Evolutionary conservation across 805 yeast species (phyloP).

Genomic region (Candida namnaoensis): DNA sequence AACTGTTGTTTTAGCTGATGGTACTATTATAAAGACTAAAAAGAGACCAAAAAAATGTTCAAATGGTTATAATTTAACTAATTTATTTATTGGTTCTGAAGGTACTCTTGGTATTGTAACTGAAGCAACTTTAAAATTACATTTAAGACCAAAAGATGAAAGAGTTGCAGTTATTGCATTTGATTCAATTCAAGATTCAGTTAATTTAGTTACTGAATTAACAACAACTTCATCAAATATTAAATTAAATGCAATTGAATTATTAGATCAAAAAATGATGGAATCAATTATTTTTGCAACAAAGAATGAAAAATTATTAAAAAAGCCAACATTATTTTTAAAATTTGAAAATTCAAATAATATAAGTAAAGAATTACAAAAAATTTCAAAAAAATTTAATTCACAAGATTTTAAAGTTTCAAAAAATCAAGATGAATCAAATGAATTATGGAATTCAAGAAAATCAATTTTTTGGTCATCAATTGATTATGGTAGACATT

Average conservation of each 20-base stretch:
- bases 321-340: constrained; percentile 51
- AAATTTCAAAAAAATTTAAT: constrained; percentile 40
- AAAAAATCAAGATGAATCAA: constrained; percentile 42
- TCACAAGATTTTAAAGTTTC: constrained; percentile 53
- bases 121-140: constrained; percentile 65
- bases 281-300: constrained; percentile 50
- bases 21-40: constrained; percentile 64
- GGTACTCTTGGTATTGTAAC: constrained; percentile 76
- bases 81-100: constrained; percentile 68
- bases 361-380: constrained; percentile 34
- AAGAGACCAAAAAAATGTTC: constrained; percentile 67
- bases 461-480: constrained; percentile 65
- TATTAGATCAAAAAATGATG: constrained; percentile 68
- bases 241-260: constrained; percentile 63
- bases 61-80: constrained; percentile 72
- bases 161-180: constrained; percentile 64
- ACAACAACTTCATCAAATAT: too few species aligned
- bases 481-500: constrained; percentile 51
- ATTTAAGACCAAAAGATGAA: constrained; percentile 54
- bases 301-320: constrained; percentile 45
- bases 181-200: constrained; percentile 61
- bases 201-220: constrained; percentile 53
- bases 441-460: constrained; percentile 67
- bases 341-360: constrained; percentile 48
- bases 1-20: constrained; percentile 75